phyloP scores from a whole-genome alignment of 2,329 filamentous ascomycete genomes.

The Exophiala spinifera region DNA sequence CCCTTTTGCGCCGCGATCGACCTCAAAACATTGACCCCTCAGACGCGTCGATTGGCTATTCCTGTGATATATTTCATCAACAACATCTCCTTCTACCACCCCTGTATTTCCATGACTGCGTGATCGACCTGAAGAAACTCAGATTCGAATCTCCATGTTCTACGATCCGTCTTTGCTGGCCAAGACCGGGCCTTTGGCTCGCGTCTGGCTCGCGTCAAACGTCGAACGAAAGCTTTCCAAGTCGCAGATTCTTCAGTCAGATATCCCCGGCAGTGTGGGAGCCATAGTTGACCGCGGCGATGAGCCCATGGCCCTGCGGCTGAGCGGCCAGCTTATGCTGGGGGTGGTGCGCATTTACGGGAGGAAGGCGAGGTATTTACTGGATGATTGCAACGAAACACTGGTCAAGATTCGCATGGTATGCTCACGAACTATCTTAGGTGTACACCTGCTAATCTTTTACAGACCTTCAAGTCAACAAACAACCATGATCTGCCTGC shows the following conservation, averaged over 20 bases:
- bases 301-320: constrained; percentile 87
- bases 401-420: constrained; percentile 99
- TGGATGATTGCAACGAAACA: constrained; percentile 97
- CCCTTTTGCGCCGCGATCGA: not conserved
- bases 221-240: constrained; percentile 98
- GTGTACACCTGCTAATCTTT: constrained; percentile 34
- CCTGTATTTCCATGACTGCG: constrained; percentile 1
- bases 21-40: not conserved
- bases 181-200: constrained; percentile 94
- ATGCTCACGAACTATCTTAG: constrained; percentile 30
- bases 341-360: constrained; percentile 98
- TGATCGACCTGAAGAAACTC: not conserved
- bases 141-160: constrained; percentile 65
- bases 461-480: constrained; percentile 83
- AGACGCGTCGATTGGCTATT: constrained; percentile 17
- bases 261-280: constrained; percentile 90
- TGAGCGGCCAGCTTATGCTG: constrained; percentile 89
- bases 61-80: not conserved
- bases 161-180: constrained; percentile 94
- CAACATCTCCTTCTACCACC: not conserved
- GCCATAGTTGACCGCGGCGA: constrained; percentile 91
- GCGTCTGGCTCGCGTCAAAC: constrained; percentile 97
- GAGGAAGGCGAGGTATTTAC: constrained; percentile 89
- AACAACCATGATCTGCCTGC: constrained; percentile 95
- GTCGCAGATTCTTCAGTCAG: constrained; percentile 89